A percentile compares a stretch with the other conserved stretches of the same genome.
phyloP scores from a whole-genome alignment of 805 yeast species.

The Metschnikowia dekortorum region DNA sequence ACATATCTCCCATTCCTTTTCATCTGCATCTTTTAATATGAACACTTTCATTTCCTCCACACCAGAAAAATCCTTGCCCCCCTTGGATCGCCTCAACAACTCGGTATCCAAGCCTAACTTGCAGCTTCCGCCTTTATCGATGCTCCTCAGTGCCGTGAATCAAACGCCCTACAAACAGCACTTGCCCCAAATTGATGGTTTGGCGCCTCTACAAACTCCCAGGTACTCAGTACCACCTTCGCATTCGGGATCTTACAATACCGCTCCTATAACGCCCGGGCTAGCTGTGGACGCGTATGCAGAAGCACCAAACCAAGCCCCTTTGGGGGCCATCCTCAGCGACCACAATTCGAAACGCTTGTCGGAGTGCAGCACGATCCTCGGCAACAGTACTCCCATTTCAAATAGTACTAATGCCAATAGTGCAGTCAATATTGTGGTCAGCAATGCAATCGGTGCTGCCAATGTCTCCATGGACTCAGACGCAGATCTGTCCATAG shows the following conservation, averaged over 20 bases:
- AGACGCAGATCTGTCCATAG: conserved; percentile 10
- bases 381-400: neutral
- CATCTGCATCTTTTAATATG: neutral
- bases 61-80: conserved; percentile 32
- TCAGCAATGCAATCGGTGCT: too few relatives aligned
- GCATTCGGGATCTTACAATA: neutral
- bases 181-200: conserved; percentile 27
- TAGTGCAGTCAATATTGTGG: too few relatives aligned
- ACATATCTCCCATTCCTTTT: neutral
- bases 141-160: conserved; percentile 23
- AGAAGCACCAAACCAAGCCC: neutral
- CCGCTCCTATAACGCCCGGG: neutral
- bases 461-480: conserved; percentile 6
- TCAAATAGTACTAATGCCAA: too few relatives aligned
- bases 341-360: neutral
- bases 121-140: conserved; percentile 39
- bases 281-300: neutral
- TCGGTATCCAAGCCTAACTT: conserved; percentile 9
- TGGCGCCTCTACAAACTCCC: conserved; percentile 18
- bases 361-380: neutral
- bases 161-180: conserved; percentile 15
- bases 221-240: conserved; percentile 8
- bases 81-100: conserved; percentile 13
- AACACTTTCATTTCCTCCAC: conserved; percentile 16
- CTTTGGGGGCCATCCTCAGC: neutral